Percentiles rank a stretch among this genome's conserved stretches.
phyloP scores from a whole-genome alignment of 202 grass and related monocot genomes.

The Eragrostis tef region DNA sequence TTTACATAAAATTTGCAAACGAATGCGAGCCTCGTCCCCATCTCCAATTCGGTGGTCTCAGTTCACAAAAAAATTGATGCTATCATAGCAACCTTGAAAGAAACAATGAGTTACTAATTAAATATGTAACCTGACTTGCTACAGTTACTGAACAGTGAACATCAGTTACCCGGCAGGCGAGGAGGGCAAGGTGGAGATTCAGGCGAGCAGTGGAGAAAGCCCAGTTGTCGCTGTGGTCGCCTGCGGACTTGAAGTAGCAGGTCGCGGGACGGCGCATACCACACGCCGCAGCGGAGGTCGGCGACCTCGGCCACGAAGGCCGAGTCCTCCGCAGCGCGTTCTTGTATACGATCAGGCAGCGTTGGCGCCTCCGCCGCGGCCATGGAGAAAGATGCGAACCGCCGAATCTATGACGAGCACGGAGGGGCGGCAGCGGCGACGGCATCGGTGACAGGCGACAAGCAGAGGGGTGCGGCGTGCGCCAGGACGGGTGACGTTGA shows the following conservation, averaged over 20 bases:
- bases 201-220: conserved; percentile 75
- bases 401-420: neutral
- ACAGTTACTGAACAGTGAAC: neutral
- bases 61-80: conserved; percentile 58
- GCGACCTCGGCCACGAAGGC: conserved; percentile 81
- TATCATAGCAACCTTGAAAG: conserved; percentile 69
- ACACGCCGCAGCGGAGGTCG: conserved; percentile 89
- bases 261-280: conserved; percentile 58
- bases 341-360: conserved; percentile 77
- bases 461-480: too few species aligned
- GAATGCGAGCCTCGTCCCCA: conserved; percentile 78
- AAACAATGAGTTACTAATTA: conserved; percentile 7
- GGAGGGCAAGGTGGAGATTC: conserved; percentile 79
- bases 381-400: conserved; percentile 31
- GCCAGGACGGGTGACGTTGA: too few species aligned
- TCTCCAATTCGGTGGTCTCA: conserved; percentile 73
- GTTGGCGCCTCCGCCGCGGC: conserved; percentile 30
- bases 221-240: conserved; percentile 82
- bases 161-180: conserved; percentile 52
- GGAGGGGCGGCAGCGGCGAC: too few species aligned
- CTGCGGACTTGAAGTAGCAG: conserved; percentile 89
- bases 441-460: too few species aligned
- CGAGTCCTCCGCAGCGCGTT: conserved; percentile 80
- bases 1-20: conserved; percentile 89
- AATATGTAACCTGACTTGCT: neutral